Percentiles rank a stretch among this genome's conserved stretches.
These are phyloP conservation scores for Erodium trifolium DNA, from an alignment of 441 rosid species.

Conservation along the genomic window DNA sequence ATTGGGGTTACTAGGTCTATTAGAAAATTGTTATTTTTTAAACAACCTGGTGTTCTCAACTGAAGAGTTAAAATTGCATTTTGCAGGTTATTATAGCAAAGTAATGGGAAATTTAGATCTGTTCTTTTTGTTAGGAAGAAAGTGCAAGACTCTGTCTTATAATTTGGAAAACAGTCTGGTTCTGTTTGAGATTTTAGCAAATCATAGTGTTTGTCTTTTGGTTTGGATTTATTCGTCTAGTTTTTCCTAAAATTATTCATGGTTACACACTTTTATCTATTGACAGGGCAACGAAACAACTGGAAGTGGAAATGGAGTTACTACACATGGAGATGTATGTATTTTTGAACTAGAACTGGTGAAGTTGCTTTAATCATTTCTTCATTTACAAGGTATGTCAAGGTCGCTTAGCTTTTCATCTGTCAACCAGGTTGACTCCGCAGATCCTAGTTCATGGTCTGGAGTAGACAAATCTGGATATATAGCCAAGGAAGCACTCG, in stretches of 20 bases:
- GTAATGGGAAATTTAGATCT: background rate
- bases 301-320: constrained; percentile 33
- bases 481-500: constrained; percentile 64
- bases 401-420: constrained; percentile 21
- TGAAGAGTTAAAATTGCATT: background rate
- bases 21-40: background rate
- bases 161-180: constrained; percentile 5
- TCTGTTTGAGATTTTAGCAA: background rate
- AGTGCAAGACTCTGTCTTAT: background rate
- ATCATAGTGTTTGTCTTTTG: background rate
- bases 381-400: constrained; percentile 15
- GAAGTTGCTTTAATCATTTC: constrained; percentile 21
- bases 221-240: background rate
- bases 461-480: constrained; percentile 64
- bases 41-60: constrained; percentile 5
- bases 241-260: background rate
- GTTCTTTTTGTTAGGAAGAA: constrained; percentile 4
- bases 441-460: constrained; percentile 59
- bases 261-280: background rate
- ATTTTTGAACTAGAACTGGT: constrained; percentile 18
- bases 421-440: constrained; percentile 48
- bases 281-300: constrained; percentile 60
- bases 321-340: constrained; percentile 53
- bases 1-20: background rate
- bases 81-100: background rate